Base-by-base conservation (phyloP, 306 rosid genomes). In the Leucaena leucocephala region DNA sequence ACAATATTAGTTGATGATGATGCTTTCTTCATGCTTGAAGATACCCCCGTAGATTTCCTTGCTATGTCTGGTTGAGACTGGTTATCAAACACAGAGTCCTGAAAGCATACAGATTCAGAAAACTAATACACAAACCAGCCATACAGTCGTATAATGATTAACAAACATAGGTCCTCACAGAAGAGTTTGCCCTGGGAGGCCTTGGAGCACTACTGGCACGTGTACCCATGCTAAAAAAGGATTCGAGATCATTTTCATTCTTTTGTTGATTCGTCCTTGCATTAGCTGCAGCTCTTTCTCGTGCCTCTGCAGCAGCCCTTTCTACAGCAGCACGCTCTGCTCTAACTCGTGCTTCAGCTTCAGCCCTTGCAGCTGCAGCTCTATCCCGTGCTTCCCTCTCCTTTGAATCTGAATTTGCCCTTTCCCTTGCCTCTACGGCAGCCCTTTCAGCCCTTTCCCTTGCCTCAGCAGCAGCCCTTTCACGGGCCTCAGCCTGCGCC, bases 401-500 rank as follows among this genome's bases (percentile, higher is more conserved):
- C 80, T 81, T 82, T 77, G 85, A 85, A 63, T 88, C 94, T 27
- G 83, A 76, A 85, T 90, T 90, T 72, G 91, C 86, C 85, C 89
- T 92, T 84, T 84, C 94, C 81, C 91, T 87, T 50, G 98, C 94
- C 45, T 84, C 89, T 38, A 87, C 80, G 27, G 90, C 94, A 45
- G 87, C 94, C 86, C 55, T 90, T 76, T 86, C 94, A 2, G 89
- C 94, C 80, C 88, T 88, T 78, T 81, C 87, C 76, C 82, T 89
- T 34, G 94, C 92, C 34, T 90, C 96, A 17, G 88, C 90, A 52
- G 97, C 99, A 40, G 99, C 99, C 90, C 99, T 86, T 88, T 91
- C 99, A 68, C 98, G 94, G 42, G 99, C 99, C 86, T 91, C 99
- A 72, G 93, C 85, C 78, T 93, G 98, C n/a, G 86, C 99, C 85